Base-by-base conservation (phyloP, 2,329 filamentous ascomycete species). In the Hypomyces rosellus region DNA sequence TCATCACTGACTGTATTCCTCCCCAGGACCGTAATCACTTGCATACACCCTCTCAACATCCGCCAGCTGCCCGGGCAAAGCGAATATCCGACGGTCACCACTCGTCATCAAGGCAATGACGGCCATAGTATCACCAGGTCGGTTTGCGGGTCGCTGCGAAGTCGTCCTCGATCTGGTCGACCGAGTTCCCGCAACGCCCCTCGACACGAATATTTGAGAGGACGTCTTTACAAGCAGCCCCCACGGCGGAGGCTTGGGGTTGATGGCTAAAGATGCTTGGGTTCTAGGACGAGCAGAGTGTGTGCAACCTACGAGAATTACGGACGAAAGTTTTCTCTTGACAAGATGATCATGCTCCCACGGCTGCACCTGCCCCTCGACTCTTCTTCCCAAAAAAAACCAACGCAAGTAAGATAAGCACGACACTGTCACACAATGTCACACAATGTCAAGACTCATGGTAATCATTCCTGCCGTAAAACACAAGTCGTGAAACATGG, bases 131-230 rank as follows among this genome's bases (percentile, higher is more conserved):
- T 48, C 48, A 46, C 33, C 34, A 14, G 48, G 20, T 22, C 39
- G 43, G 33, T 34, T 39, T 34, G 25, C 16, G 12, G 47, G 38
- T 34, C 52, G 52, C 38, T 49, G 55, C 46, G 48, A 49, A 37
- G 44, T 38, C 11, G 34, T 48, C 22, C 45, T 44, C 42, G 54
- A 49, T 39, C 46, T 55, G 9, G 49, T 46, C 30, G 53, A 53
- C 39, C 55, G 56, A 43, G 55, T 42, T 20, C 50, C 53, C 34
- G 58, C 59, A 39, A 60, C 58, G 49, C 61, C 59, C 49, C 59
- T 53, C 41, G 57, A 65, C 46, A 64, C 54, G 16, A 62, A 51
- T 34, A 62, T 62, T 58, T 63, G 57, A 8, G 52, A 65, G 43
- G 60, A 61, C 58, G 63, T 63, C 18, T 50, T 50, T 60, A 56